Base-by-base conservation (phyloP, 768 basidiomycete species). In the Mycena haematopus region DNA sequence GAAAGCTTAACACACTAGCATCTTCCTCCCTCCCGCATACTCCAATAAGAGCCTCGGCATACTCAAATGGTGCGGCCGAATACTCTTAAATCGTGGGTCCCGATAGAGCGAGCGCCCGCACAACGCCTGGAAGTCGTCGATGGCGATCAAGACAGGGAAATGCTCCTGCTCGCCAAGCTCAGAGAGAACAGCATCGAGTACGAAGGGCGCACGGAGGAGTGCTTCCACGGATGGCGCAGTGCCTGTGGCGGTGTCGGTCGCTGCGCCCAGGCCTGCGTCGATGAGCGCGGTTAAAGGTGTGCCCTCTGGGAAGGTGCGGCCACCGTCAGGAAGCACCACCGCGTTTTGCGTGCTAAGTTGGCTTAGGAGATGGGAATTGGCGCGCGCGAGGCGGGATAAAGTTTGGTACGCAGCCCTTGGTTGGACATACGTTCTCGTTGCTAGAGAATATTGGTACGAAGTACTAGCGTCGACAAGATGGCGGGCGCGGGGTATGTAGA, bases 81-180 rank as follows among this genome's bases (percentile, higher is more conserved):
- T 86, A 11, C 78, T 70, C 8, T 79, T 77, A 74, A 87, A 93
- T 45, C 88, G 86, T 14, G 91, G 90, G 59, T 92, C 88, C 25
- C 86, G 84, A 76, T 96, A 96, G 27, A 77, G 70, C 0, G 90
- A 85, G 49, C 79, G 76, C 70, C 84, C 79, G 69, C 92, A 94
- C 25, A 97, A 74, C 0, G 92, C 82, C 73, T 96, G 95, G 73
- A 93, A 86, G 68, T 96, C 95, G 66, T 97, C 95, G 1, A 96
- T 79, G 0, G 94, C 95, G 31, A 96, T 77, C 7, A 97, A 72
- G 2, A 96, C 90, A 0, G 93, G 93, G 69, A 81, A 95, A 90
- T 81, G 71, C 1, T 78, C 86, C 70, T 96, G 94, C 44, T 70
- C 72, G 21, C 85, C 84, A 6, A 96, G 74, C 65, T 87, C 84